Percentiles rank a stretch among this genome's conserved stretches.
Evolutionary conservation across 2,329 filamentous ascomycete species (phyloP).

Genomic region (Talaromyces islandicus): DNA sequence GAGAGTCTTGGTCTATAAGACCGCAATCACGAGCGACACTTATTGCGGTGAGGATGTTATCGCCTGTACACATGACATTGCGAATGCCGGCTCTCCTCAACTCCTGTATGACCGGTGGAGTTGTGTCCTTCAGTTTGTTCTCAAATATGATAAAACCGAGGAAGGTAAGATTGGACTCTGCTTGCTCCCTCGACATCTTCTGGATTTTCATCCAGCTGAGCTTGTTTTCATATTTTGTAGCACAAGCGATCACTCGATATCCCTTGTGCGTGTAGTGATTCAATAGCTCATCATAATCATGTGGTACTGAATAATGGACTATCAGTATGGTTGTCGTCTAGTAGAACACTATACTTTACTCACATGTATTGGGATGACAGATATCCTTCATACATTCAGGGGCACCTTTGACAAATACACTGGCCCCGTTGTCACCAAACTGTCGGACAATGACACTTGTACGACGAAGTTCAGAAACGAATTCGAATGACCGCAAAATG

Average conservation of each 20-base stretch:
- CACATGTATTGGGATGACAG: conserved; percentile 72
- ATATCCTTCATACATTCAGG: conserved; percentile 96
- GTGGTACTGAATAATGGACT: conserved; percentile 52
- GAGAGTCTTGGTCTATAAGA: conserved; percentile 70
- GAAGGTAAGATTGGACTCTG: conserved; percentile 78
- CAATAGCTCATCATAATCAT: conserved; percentile 83
- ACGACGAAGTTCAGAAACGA: conserved; percentile 83
- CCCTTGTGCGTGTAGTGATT: conserved; percentile 91
- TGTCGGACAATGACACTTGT: conserved; percentile 89
- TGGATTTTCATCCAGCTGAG: conserved; percentile 92
- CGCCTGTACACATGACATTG: conserved; percentile 93
- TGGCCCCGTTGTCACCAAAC: conserved; percentile 76
- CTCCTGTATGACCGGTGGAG: conserved; percentile 73
- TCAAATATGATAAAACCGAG: conserved; percentile 97
- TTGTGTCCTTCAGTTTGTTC: conserved; percentile 92
- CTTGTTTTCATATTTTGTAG: conserved; percentile 79
- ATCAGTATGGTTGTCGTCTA: neutral
- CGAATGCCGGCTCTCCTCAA: conserved; percentile 77
- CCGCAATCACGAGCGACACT: conserved; percentile 89
- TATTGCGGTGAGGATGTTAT: conserved; percentile 95
- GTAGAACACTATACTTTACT: conserved; percentile 27
- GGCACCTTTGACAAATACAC: conserved; percentile 92
- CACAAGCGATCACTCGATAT: conserved; percentile 93
- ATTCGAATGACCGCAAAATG: conserved; percentile 87
- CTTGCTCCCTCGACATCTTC: conserved; percentile 82